Evolutionary conservation across 495 filamentous ascomycete genomes (phyloP), one percentile per base, ranked within the genome.

Genomic region (Penicillium roqueforti): DNA sequence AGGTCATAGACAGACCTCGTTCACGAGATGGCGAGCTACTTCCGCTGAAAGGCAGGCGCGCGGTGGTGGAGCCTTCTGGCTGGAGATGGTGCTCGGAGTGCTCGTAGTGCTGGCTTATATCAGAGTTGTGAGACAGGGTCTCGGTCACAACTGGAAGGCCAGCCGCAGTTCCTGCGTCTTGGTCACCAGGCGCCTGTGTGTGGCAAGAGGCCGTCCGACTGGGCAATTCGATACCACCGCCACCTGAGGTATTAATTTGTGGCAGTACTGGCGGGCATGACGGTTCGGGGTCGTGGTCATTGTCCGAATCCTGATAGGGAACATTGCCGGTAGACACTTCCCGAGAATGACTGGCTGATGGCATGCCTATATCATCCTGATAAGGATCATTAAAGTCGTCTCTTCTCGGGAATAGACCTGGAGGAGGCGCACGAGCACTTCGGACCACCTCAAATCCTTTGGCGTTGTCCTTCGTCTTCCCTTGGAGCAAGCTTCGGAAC

Each of bases 361-460:
- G 56, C 9, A 57, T 55, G 51, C 68, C 79, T 19, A 81, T 81
- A 9, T 82, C 81, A 47, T 83, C 82, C 8, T 73, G 67, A 71
- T 86, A 89, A 69, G 59, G 80, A 66, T 56, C 83, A 68, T 60
- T 77, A 75, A 82, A 86, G 18, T 61, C 61, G 18, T 65, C 65
- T 8, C 51, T 68, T 6, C 68, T 60, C 7, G 66, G 60, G 43
- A 75, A 62, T n/a, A 74, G 62, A 18, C 68, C 68, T 18, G 70
- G 69, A 4, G 77, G 78, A 29, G 82, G 82, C 18, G 80, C 78
- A 58, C 91, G 80, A 37, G 88, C 79, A 62, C 91, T 95, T 63
- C 93, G 78, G 11, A 97, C 93, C 14, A 98, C 93, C 66, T 96
- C 93, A 53, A 98, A 98, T 0, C 93, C 93, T 68, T 96, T 97